phyloP scores from a whole-genome alignment of 345 rosid genomes.

The Camelina hispida region DNA sequence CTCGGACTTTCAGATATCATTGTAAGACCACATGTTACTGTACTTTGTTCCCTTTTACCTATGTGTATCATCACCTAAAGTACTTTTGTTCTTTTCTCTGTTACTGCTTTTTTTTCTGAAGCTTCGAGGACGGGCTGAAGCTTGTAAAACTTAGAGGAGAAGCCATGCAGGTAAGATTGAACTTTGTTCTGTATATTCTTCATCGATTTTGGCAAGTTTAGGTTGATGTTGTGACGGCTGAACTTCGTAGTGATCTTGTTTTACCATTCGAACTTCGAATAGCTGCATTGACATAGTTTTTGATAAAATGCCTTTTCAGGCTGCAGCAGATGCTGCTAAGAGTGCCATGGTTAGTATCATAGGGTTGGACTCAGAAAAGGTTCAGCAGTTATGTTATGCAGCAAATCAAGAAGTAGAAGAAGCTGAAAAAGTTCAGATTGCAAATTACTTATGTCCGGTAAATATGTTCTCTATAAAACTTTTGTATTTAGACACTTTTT shows the following conservation, averaged over 20 bases:
- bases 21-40: neutral
- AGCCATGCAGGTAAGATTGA: slow-evolving; percentile 85
- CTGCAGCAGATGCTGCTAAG: slow-evolving; percentile 94
- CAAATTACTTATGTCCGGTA: slow-evolving; percentile 68
- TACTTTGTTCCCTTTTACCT: slow-evolving; percentile 5
- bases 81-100: slow-evolving; percentile 30
- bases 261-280: slow-evolving; percentile 18
- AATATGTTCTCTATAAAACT: slow-evolving; percentile 6
- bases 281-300: slow-evolving; percentile 26
- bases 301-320: slow-evolving; percentile 51
- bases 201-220: slow-evolving; percentile 8
- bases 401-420: slow-evolving; percentile 91
- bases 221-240: neutral
- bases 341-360: slow-evolving; percentile 97
- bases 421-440: slow-evolving; percentile 87
- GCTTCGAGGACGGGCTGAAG: slow-evolving; percentile 97
- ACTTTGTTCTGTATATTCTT: neutral
- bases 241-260: neutral
- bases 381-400: slow-evolving; percentile 86
- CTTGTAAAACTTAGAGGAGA: slow-evolving; percentile 96
- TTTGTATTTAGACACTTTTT: too few species aligned
- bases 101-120: slow-evolving; percentile 40
- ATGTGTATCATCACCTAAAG: neutral
- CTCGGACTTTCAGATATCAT: neutral
- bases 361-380: slow-evolving; percentile 87